These are phyloP conservation scores for Styphnolobium japonicum DNA, from an alignment of 306 rosid species.

Conservation along the genomic window DNA sequence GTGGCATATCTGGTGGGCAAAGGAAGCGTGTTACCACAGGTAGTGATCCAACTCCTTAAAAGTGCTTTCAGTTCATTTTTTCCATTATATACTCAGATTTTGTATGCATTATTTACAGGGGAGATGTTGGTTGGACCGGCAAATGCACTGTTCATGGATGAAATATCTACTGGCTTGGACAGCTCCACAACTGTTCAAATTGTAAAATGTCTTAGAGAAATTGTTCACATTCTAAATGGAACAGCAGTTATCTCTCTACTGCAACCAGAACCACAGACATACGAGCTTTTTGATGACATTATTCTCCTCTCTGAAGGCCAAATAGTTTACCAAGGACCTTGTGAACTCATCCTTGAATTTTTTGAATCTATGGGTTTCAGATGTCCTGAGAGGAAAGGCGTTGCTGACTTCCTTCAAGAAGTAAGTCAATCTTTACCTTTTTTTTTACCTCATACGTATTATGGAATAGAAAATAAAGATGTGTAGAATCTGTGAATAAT, in stretches of 20 bases:
- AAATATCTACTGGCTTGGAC: slow-evolving; percentile 53
- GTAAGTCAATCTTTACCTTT: slow-evolving; percentile 13
- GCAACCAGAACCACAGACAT: slow-evolving; percentile 56
- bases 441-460: background rate
- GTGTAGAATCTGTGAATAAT: background rate
- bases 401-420: slow-evolving; percentile 57
- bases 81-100: background rate
- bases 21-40: slow-evolving; percentile 54
- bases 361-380: slow-evolving; percentile 45
- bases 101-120: slow-evolving; percentile 26
- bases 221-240: slow-evolving; percentile 36
- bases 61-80: background rate
- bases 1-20: slow-evolving; percentile 58
- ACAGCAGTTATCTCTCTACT: slow-evolving; percentile 41
- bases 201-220: slow-evolving; percentile 38
- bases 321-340: slow-evolving; percentile 51
- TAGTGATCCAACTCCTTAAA: background rate
- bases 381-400: slow-evolving; percentile 46
- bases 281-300: slow-evolving; percentile 49
- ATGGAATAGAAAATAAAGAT: background rate
- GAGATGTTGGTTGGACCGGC: slow-evolving; percentile 58
- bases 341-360: slow-evolving; percentile 42
- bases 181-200: slow-evolving; percentile 53
- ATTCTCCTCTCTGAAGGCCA: slow-evolving; percentile 46
- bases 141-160: slow-evolving; percentile 51